Evolutionary conservation across 306 rosid species (phyloP).

Genomic region (Rubus parviflorus): DNA sequence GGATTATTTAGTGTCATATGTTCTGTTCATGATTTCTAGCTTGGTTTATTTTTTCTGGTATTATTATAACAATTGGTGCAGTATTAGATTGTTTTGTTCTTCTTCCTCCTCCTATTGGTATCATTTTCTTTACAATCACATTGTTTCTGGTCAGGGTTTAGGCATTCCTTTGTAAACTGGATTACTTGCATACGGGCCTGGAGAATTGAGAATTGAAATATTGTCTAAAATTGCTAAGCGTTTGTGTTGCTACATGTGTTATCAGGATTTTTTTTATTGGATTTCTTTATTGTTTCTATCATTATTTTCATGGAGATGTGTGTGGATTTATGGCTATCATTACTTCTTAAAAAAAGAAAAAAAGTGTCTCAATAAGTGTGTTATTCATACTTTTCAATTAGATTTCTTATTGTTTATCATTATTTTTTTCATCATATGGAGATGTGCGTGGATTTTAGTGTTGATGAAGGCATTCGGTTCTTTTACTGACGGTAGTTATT

Average conservation of each 20-base stretch:
- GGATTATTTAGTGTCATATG: conserved; percentile 21
- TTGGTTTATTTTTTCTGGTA: not conserved
- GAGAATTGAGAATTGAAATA: not conserved
- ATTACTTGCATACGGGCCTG: not conserved
- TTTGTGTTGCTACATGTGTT: conserved; percentile 3
- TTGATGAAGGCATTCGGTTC: conserved; percentile 16
- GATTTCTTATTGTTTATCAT: not conserved
- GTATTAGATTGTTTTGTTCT: not conserved
- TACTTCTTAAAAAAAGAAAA: too few species aligned
- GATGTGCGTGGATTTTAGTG: conserved; percentile 20
- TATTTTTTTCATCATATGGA: conserved; percentile 7
- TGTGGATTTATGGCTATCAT: not conserved
- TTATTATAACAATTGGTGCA: not conserved
- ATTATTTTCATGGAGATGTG: conserved; percentile 10
- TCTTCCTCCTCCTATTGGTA: not conserved
- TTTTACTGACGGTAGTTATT: conserved; percentile 23
- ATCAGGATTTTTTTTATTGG: not conserved
- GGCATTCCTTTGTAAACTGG: not conserved
- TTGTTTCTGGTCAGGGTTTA: not conserved
- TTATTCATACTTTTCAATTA: too few species aligned
- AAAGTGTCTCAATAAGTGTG: too few species aligned
- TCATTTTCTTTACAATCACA: not conserved
- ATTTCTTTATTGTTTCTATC: not conserved
- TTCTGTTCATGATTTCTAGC: not conserved
- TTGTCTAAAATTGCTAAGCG: not conserved